Evolutionary conservation across 2,329 filamentous ascomycete genomes (phyloP).

Genomic region (Claviceps sp.): DNA sequence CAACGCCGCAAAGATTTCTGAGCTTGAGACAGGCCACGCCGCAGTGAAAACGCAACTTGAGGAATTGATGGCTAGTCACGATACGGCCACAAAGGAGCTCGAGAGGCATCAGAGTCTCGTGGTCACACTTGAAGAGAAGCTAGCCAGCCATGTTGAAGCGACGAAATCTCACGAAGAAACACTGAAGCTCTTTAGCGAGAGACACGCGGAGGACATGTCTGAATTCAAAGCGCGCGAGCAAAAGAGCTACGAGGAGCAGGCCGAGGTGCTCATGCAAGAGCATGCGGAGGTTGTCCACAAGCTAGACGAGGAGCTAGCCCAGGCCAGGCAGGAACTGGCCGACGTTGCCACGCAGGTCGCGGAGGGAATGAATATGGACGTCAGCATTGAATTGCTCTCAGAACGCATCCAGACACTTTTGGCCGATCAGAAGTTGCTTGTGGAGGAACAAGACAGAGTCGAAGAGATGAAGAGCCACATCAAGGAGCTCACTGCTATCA

Average conservation of each 20-base stretch:
- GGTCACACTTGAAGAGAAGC: slow-evolving; percentile 42
- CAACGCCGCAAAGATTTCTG: slow-evolving; percentile 55
- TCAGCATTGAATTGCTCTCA: slow-evolving; percentile 54
- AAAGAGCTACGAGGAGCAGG: slow-evolving; percentile 42
- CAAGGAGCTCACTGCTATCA: slow-evolving; percentile 42
- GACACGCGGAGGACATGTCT: slow-evolving; percentile 36
- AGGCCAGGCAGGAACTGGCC: slow-evolving; percentile 52
- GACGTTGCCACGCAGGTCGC: slow-evolving; percentile 52
- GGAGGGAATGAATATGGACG: slow-evolving; percentile 45
- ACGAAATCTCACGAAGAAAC: slow-evolving; percentile 41
- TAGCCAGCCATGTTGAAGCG: slow-evolving; percentile 44
- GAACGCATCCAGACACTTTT: slow-evolving; percentile 46
- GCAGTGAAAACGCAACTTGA: slow-evolving; percentile 55
- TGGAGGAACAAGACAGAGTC: slow-evolving; percentile 43
- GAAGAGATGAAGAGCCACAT: slow-evolving; percentile 43
- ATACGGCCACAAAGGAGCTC: slow-evolving; percentile 32
- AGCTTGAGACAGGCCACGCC: slow-evolving; percentile 60
- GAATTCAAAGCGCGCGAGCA: slow-evolving; percentile 35
- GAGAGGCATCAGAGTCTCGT: slow-evolving; percentile 34
- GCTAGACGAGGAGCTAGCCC: slow-evolving; percentile 48
- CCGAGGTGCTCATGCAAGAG: slow-evolving; percentile 45
- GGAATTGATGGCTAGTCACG: slow-evolving; percentile 47
- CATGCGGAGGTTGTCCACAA: slow-evolving; percentile 42
- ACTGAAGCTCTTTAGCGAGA: slow-evolving; percentile 33
- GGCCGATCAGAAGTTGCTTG: slow-evolving; percentile 45